Conservation (phyloP, 768 basidiomycete genomes). For the Boletus speciosus region DNA sequence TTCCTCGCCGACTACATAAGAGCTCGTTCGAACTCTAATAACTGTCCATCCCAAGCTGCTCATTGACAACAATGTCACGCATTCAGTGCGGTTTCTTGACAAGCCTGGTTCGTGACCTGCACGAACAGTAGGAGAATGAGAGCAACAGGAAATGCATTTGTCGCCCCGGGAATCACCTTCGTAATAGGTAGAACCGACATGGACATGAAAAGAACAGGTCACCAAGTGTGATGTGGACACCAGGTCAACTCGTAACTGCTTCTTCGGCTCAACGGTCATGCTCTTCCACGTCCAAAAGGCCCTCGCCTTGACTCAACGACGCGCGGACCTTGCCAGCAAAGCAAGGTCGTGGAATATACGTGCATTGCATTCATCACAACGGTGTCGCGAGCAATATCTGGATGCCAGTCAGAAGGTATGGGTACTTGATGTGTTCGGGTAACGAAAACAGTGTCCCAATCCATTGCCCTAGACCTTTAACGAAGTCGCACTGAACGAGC, state of each 20-base stretch:
- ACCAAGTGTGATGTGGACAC: background rate
- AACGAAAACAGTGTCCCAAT: background rate
- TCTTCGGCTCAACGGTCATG: conserved; percentile 8
- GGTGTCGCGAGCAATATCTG: conserved; percentile 36
- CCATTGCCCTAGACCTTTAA: conserved; percentile 33
- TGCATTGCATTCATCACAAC: conserved; percentile 41
- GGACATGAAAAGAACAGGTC: no score
- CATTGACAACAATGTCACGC: background rate
- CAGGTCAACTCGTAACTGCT: background rate
- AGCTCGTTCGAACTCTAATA: background rate
- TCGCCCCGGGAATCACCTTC: background rate
- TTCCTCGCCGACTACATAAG: background rate
- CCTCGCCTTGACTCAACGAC: conserved; percentile 3
- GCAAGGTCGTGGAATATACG: conserved; percentile 22
- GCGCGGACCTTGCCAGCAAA: conserved; percentile 11
- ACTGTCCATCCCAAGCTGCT: background rate
- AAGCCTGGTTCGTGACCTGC: background rate
- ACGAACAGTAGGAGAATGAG: background rate
- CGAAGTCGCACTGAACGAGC: conserved; percentile 27
- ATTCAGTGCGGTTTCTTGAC: background rate
- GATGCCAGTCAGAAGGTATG: conserved; percentile 45
- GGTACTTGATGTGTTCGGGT: no score
- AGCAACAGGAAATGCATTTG: background rate
- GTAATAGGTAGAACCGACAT: background rate
- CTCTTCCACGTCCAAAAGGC: conserved; percentile 7